Evolutionary conservation across 1,284 basidiomycete genomes (phyloP).

Genomic region (Lignosus rhinocerotis): DNA sequence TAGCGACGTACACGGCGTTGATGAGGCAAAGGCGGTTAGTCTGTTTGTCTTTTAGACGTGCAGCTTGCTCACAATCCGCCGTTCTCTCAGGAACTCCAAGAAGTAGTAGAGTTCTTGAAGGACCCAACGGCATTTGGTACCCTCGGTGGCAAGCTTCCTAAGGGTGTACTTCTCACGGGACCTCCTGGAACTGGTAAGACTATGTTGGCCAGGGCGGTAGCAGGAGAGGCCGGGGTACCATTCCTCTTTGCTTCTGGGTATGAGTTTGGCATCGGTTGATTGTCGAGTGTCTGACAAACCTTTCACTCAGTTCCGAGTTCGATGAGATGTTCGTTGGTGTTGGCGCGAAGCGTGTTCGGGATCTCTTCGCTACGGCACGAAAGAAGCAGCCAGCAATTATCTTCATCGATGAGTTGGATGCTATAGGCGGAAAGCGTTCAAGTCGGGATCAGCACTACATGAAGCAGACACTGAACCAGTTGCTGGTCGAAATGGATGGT

Average conservation of each 20-base stretch:
- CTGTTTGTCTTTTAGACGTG: neutral
- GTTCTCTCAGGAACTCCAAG: constrained; percentile 74
- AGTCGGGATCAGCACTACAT: constrained; percentile 87
- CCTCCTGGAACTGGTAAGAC: constrained; percentile 96
- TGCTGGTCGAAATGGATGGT: constrained; percentile 94
- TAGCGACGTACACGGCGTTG: constrained; percentile 91
- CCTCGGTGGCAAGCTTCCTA: constrained; percentile 89
- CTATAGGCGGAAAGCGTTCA: constrained; percentile 90
- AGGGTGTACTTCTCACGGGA: constrained; percentile 89
- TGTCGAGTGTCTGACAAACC: neutral
- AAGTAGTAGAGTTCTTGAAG: constrained; percentile 91
- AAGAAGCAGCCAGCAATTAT: constrained; percentile 95
- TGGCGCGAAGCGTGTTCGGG: constrained; percentile 94
- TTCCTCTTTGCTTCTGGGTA: constrained; percentile 88
- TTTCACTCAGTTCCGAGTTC: constrained; percentile 77
- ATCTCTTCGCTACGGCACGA: constrained; percentile 92
- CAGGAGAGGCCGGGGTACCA: constrained; percentile 95
- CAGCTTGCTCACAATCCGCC: neutral
- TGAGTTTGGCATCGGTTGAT: constrained; percentile 19
- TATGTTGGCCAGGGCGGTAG: constrained; percentile 92
- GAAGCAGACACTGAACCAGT: constrained; percentile 93
- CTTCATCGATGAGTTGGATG: constrained; percentile 93
- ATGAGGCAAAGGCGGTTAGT: constrained; percentile 85
- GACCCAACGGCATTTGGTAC: constrained; percentile 87
- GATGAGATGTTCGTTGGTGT: constrained; percentile 99